Evolutionary conservation across 805 yeast species (phyloP), one percentile per base, ranked within the genome.

Genomic region (Cyberlindnera mrakii): DNA sequence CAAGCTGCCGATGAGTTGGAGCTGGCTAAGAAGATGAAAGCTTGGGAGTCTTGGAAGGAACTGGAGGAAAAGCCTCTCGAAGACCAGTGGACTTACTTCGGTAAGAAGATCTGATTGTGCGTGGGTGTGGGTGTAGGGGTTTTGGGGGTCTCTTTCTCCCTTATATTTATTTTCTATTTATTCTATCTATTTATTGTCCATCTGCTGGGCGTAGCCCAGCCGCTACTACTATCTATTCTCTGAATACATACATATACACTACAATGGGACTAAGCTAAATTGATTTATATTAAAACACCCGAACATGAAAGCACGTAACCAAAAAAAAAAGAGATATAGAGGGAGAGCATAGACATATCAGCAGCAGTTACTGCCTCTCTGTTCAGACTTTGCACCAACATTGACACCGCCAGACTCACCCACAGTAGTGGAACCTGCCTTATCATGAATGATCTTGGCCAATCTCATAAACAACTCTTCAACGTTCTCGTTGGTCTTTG

Each of bases 401-500:
- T 57, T 46, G 32, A 57, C 48, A 39, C 60, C 58, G 37, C 51
- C 50, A 16, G 45, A 44, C 16, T 50, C 45, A 13, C 49, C 47
- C 20, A 39, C 40, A 27, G 67, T 65, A 41, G 70, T 70, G 41
- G 66, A 63, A 42, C 69, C 70, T 49, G 82, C 80, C 64, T 84
- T 85, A 42, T 87, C 96, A 68, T 85, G 85, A 59, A 90, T 87
- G 55, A 86, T 73, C 34, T 82, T 78, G 11, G 97, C 96, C 58
- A 93, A 75, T 55, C 88, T 85, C 67, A 85, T 82, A 70, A 93
- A 93, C 37, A 95, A 82, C 45, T 88, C 88, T 58, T 87, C 95
- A 49, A 93, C 99, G 59, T 90, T 89, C 46, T 80, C 82, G 57
- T 89, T 90, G 39, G 90, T 82, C 72, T 93, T 93, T 33, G 99